Evolutionary conservation across 345 rosid species (phyloP).

Genomic region (Syzygium oleosum): DNA sequence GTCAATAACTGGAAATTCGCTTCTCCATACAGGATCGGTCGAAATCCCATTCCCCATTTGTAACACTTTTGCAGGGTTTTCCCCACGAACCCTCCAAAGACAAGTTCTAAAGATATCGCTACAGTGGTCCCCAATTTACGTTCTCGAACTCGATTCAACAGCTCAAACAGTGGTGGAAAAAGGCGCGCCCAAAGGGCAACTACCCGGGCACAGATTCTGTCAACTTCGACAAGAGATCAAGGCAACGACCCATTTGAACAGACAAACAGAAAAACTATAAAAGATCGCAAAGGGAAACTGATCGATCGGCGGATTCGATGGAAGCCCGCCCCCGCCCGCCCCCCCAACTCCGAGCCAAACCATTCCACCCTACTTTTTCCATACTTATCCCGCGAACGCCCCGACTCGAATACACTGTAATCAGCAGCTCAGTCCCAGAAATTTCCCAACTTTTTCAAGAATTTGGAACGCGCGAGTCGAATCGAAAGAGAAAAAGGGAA

Average conservation of each 20-base stretch:
- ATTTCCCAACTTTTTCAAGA: not conserved
- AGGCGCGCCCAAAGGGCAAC: not conserved
- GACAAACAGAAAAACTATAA: not conserved
- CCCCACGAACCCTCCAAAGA: not conserved
- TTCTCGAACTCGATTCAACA: not conserved
- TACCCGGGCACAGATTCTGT: not conserved
- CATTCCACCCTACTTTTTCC: accelerated
- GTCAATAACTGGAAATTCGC: not conserved
- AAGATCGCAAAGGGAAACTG: not conserved
- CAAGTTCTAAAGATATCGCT: not conserved
- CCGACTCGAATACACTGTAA: not conserved
- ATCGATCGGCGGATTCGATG: not conserved
- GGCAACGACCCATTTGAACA: not conserved
- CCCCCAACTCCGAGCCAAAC: not conserved
- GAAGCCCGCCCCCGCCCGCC: not conserved
- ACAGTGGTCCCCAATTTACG: not conserved
- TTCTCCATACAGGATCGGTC: not conserved
- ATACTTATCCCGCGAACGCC: not conserved
- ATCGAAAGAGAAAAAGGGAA: not conserved
- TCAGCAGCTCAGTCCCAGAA: not conserved
- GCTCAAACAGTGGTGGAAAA: not conserved
- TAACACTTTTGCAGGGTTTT: not conserved
- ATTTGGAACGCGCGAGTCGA: not conserved
- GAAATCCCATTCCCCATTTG: not conserved
- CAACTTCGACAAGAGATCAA: not conserved